These are phyloP conservation scores for Fagopyrum tataricum DNA, from an alignment of 148 eudicot species.

Conservation along the genomic window DNA sequence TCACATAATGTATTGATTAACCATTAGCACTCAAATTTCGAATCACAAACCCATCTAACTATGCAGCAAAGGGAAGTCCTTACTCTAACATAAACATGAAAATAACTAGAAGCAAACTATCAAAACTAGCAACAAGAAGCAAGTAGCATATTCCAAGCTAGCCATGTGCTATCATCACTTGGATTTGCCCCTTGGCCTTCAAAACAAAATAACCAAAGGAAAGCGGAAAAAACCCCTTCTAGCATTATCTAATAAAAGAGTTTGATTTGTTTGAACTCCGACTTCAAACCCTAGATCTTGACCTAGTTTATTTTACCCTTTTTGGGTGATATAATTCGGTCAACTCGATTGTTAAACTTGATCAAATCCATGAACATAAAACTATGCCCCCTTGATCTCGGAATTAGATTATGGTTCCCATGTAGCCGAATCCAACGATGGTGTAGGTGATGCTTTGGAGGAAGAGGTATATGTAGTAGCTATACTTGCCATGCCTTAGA, in stretches of 20 bases:
- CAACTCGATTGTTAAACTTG: not conserved
- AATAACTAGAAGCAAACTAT: not conserved
- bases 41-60: not conserved
- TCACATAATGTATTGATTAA: not conserved
- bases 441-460: conserved; percentile 76
- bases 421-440: conserved; percentile 84
- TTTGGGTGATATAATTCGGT: not conserved
- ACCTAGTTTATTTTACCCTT: not conserved
- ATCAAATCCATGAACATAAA: not conserved
- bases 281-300: not conserved
- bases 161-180: not conserved
- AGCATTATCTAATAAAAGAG: no score
- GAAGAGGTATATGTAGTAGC: conserved; percentile 80
- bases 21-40: not conserved
- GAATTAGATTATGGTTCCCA: conserved; percentile 66
- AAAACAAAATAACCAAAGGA: not conserved
- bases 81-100: not conserved
- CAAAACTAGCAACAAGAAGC: not conserved
- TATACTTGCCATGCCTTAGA: conserved; percentile 57
- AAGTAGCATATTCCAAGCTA: not conserved
- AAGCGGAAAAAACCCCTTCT: no score
- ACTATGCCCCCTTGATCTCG: not conserved
- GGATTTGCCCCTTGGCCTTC: not conserved
- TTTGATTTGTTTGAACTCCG: no score
- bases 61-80: not conserved